Evolutionary conservation across 345 rosid genomes (phyloP).

Genomic region (Hibiscus trionum): DNA sequence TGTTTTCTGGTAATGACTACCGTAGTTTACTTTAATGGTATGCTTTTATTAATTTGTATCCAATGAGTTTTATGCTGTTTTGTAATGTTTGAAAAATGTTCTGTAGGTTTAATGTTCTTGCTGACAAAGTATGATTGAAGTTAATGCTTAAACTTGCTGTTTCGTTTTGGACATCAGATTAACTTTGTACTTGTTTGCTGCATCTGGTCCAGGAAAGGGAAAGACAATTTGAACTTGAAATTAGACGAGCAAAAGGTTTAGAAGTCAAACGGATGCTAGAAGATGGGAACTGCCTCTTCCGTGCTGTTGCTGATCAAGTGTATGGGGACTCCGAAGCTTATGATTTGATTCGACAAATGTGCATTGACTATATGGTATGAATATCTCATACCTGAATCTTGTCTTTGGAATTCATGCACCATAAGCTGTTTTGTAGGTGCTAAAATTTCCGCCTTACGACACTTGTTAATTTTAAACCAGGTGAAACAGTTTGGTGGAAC

Average conservation of each 20-base stretch:
- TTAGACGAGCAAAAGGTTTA: constrained; percentile 68
- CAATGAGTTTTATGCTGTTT: not conserved
- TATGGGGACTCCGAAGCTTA: constrained; percentile 83
- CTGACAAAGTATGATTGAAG: not conserved
- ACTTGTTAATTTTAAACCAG: not conserved
- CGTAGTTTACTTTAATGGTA: not conserved
- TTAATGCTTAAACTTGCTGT: not conserved
- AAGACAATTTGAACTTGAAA: constrained; percentile 79
- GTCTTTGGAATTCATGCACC: not conserved
- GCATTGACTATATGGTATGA: constrained; percentile 94
- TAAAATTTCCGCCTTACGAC: not conserved
- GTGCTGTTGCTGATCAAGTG: constrained; percentile 99
- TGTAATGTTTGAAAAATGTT: constrained; percentile 1
- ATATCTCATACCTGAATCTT: not conserved
- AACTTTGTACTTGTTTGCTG: constrained; percentile 1
- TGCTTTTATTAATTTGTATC: not conserved
- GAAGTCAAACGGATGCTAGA: constrained; percentile 90
- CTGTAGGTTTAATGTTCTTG: not conserved
- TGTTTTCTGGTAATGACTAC: not conserved
- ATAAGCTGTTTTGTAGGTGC: not conserved
- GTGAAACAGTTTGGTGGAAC: not conserved
- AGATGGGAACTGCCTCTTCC: constrained; percentile 99
- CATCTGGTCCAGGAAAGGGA: constrained; percentile 71
- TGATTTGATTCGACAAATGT: constrained; percentile 75
- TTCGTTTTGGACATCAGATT: not conserved